phyloP scores from a whole-genome alignment of 257 asterid genomes.

The Jasminum sambac region DNA sequence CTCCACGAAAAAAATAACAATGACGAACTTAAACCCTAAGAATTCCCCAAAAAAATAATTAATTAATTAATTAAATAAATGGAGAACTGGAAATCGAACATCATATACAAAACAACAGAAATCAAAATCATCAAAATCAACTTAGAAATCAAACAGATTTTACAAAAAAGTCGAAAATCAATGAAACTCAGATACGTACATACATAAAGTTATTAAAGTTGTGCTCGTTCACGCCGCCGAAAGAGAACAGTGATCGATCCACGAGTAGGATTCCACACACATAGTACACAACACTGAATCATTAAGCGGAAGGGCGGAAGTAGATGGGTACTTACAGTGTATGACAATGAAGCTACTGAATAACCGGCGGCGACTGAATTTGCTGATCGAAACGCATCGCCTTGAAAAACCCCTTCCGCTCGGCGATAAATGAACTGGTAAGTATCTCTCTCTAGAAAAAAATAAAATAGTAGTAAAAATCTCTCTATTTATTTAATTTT shows the following conservation, averaged over 20 bases:
- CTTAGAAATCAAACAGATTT: background rate
- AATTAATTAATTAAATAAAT: too few species aligned
- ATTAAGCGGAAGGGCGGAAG: background rate
- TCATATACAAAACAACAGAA: background rate
- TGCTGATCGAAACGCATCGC: conserved; percentile 23
- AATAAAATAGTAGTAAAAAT: too few species aligned
- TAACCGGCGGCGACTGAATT: conserved; percentile 21
- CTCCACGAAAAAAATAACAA: background rate
- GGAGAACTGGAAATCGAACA: background rate
- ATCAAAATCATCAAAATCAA: background rate
- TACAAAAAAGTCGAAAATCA: background rate
- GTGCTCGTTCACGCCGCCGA: conserved; percentile 16
- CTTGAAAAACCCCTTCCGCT: conserved; percentile 1
- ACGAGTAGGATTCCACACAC: conserved; percentile 7
- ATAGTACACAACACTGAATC: background rate
- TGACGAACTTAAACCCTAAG: background rate
- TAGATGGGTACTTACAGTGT: conserved; percentile 26
- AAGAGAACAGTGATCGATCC: conserved; percentile 3
- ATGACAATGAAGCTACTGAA: conserved; percentile 26
- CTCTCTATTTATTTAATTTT: background rate
- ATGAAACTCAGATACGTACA: background rate
- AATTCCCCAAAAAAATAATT: too few species aligned
- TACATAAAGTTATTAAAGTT: background rate
- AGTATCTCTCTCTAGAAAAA: background rate
- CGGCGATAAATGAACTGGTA: background rate